These are phyloP conservation scores for Penicillium robsamsonii DNA, from an alignment of 495 filamentous ascomycete species.

Conservation along the genomic window DNA sequence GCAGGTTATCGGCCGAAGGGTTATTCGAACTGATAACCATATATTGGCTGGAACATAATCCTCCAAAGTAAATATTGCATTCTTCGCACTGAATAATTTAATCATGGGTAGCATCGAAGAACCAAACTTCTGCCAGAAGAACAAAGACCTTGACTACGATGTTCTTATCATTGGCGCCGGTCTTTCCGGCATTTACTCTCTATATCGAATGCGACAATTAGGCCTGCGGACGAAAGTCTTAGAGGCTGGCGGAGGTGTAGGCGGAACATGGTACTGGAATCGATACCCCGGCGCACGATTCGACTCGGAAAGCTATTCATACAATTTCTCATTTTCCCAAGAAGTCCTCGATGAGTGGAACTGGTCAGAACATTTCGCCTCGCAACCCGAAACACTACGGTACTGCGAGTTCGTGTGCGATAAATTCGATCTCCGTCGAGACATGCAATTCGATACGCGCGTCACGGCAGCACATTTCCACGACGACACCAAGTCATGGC, in stretches of 20 bases:
- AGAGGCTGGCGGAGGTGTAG: slow-evolving; percentile 44
- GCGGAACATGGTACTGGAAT: slow-evolving; percentile 48
- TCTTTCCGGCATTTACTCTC: slow-evolving; percentile 44
- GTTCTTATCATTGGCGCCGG: slow-evolving; percentile 53
- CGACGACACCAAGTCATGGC: slow-evolving; percentile 25
- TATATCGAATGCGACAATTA: slow-evolving; percentile 40
- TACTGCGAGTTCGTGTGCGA: slow-evolving; percentile 24
- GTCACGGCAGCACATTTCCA: slow-evolving; percentile 16
- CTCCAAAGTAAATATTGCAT: not conserved
- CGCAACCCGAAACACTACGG: slow-evolving; percentile 27
- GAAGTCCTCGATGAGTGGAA: slow-evolving; percentile 28
- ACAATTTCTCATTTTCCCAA: slow-evolving; percentile 23
- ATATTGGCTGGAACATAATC: not conserved
- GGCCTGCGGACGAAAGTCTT: slow-evolving; percentile 45
- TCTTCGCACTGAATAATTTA: not conserved
- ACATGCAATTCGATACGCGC: slow-evolving; percentile 26
- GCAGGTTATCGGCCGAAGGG: not conserved
- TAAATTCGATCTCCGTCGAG: slow-evolving; percentile 18
- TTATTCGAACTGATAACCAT: not conserved
- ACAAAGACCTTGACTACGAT: slow-evolving; percentile 21
- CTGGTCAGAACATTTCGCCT: slow-evolving; percentile 30
- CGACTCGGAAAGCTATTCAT: slow-evolving; percentile 22
- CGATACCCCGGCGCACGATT: slow-evolving; percentile 27
- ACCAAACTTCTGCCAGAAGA: not conserved
- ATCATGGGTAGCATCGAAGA: not conserved